phyloP scores from a whole-genome alignment of 1,284 basidiomycete genomes.

The Cryptococcus sp. region DNA sequence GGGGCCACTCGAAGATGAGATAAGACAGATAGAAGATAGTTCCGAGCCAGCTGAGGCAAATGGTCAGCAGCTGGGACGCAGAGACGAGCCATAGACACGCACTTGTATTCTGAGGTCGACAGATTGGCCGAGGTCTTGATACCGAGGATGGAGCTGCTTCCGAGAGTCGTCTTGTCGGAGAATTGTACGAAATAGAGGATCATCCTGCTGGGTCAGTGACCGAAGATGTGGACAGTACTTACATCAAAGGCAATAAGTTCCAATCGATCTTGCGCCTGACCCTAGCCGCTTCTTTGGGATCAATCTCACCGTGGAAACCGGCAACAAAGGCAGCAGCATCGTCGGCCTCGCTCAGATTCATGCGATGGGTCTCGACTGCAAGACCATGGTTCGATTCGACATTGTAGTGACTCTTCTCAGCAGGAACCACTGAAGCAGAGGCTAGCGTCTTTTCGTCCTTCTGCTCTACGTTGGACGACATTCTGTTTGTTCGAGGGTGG shows the following conservation, averaged over 20 bases:
- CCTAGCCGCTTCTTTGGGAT: constrained; percentile 59
- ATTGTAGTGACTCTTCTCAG: too few species aligned
- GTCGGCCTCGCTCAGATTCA: constrained; percentile 23
- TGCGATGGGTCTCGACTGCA: constrained; percentile 9
- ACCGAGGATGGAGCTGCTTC: constrained; percentile 43
- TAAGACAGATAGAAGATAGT: constrained; percentile 38
- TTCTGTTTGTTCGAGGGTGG: too few species aligned
- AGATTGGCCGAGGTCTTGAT: constrained; percentile 42
- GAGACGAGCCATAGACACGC: background rate
- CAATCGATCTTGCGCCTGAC: constrained; percentile 41
- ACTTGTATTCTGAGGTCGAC: constrained; percentile 34
- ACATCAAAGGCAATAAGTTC: constrained; percentile 43
- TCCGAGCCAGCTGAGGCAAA: constrained; percentile 20
- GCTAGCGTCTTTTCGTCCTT: too few species aligned
- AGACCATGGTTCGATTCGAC: too few species aligned
- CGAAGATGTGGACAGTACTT: constrained; percentile 4
- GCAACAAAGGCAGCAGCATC: constrained; percentile 40
- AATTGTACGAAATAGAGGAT: constrained; percentile 34
- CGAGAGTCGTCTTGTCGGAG: constrained; percentile 61
- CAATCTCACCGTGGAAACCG: constrained; percentile 49
- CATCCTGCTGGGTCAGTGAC: constrained; percentile 16
- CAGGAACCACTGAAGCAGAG: too few species aligned
- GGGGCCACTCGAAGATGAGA: constrained; percentile 45
- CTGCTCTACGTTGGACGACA: too few species aligned
- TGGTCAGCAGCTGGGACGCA: background rate